phyloP scores from a whole-genome alignment of 441 rosid genomes.

The Biscutella auriculata region DNA sequence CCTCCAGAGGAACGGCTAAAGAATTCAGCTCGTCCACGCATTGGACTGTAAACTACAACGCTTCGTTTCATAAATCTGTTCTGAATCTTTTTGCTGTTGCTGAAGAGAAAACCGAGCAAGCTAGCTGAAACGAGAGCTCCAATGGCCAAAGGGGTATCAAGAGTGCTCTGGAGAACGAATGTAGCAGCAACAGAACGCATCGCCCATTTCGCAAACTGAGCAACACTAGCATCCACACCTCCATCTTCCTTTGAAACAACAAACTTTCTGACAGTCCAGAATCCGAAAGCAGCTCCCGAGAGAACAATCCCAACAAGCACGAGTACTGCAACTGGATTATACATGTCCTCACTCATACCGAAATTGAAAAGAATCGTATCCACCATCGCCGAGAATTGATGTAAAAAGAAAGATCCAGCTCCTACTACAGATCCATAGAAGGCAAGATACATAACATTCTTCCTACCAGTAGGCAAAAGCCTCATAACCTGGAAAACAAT shows the following conservation, averaged over 20 bases:
- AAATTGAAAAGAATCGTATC: slow-evolving; percentile 65
- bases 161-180: slow-evolving; percentile 71
- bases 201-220: slow-evolving; percentile 88
- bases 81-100: neutral
- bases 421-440: slow-evolving; percentile 83
- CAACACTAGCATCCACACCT: slow-evolving; percentile 63
- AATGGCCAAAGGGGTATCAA: slow-evolving; percentile 49
- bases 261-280: slow-evolving; percentile 80
- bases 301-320: slow-evolving; percentile 50
- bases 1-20: slow-evolving; percentile 30
- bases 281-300: slow-evolving; percentile 88
- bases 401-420: slow-evolving; percentile 68
- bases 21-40: slow-evolving; percentile 19
- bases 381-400: slow-evolving; percentile 62
- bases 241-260: slow-evolving; percentile 69
- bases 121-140: slow-evolving; percentile 33
- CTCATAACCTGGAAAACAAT: slow-evolving; percentile 92
- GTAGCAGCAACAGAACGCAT: slow-evolving; percentile 61
- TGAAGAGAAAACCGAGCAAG: slow-evolving; percentile 32
- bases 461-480: slow-evolving; percentile 74
- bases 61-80: no score
- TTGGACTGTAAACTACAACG: slow-evolving; percentile 16
- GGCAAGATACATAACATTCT: slow-evolving; percentile 55
- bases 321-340: slow-evolving; percentile 64
- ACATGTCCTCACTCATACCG: slow-evolving; percentile 85